Evolutionary conservation across 2,329 filamentous ascomycete genomes (phyloP), one percentile per base, ranked within the genome.

Genomic region (Trichoderma endophyticum): DNA sequence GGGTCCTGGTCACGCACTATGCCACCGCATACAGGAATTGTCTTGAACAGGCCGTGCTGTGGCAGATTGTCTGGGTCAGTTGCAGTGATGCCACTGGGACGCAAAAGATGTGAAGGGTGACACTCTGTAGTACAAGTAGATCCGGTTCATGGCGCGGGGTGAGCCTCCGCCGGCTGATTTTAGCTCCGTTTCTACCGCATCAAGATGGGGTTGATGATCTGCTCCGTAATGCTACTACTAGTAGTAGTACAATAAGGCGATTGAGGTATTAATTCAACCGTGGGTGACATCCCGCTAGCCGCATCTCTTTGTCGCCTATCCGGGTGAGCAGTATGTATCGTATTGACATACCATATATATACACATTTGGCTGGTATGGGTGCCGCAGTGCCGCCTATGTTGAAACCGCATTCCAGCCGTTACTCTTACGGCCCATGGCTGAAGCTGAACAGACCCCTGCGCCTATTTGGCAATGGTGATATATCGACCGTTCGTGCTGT

Each of bases 221-320:
- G 21, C 66, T 69, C 56, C 56, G 34, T 51, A 39, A n/a, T 18
- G 14, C 28, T 15, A 43, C 39, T 24, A 32, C 28, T 24, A 59
- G 18, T 28, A 59, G 54, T 26, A 32, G n/a, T 36, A 60, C 18
- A 43, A 32, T 28, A 43, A 60, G 56, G 34, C 36, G 56, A 51
- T 24, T 51, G 56, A 69, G 56, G 56, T 51, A 48, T 69, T 61
- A 61, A 43, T 39, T 69, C 36, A 51, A 21, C 66, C 21, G 36
- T 69, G 66, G 66, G 66, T 69, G 66, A 69, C 56, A 69, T 69
- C 66, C 66, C 56, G 66, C 65, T 61, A 61, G 54, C 56, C 56
- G 66, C 36, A 69, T 69, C 36, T 51, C 66, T 61, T 59, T 59
- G 66, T 69, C 66, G n/a, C 36, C 28, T 51, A 60, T 43, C 36